Base-by-base conservation (phyloP, 129 eudicot genomes). In the Lactuca saligna region DNA sequence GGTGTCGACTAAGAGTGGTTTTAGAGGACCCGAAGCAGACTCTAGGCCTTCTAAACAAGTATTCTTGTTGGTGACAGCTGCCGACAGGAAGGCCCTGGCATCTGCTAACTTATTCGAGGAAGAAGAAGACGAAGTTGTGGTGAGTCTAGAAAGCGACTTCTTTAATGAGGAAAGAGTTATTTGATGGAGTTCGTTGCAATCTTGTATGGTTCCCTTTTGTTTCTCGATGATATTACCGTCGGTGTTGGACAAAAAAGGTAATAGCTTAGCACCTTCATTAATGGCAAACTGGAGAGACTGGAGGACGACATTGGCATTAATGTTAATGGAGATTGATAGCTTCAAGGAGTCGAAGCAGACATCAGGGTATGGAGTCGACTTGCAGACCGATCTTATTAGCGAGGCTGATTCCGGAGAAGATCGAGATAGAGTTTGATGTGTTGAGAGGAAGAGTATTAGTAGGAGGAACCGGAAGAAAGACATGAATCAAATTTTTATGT, bases 21-120 rank as follows among this genome's bases (percentile, higher is more conserved):
- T 93, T 9, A 61, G 57, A 12, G 99, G 80, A 6, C 99, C 95
- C 2, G 90, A 77, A 15, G 95, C 91, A 3, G 93, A 78, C 44
- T 80, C 71, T 0, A 93, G 79, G 41, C 95, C 99, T 75, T 93
- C 99, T 37, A 93, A 74, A 73, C 99, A 93, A 4, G 99, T 93
- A 65, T 56, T 68, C 73, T 83, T 89, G 77, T 93, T 89, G 37
- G 97, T 87, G 11, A 87, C 81, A n/a, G 97, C 86, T 48, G 99
- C 99, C 58, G 89, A 83, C 3, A 93, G 90, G 65, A 79, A 85
- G 0, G 95, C 75, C 50, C 79, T 57, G 3, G 84, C 92, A 53
- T 83, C 95, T 5, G 68, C 75, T 58, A 87, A 56, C 8, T 66
- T 73, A 38, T 54, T 17, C 13, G 71, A 25, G 3, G 75, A 25